Evolutionary conservation across 1,139 yeast species (phyloP).

Genomic region (Pichia sp.): DNA sequence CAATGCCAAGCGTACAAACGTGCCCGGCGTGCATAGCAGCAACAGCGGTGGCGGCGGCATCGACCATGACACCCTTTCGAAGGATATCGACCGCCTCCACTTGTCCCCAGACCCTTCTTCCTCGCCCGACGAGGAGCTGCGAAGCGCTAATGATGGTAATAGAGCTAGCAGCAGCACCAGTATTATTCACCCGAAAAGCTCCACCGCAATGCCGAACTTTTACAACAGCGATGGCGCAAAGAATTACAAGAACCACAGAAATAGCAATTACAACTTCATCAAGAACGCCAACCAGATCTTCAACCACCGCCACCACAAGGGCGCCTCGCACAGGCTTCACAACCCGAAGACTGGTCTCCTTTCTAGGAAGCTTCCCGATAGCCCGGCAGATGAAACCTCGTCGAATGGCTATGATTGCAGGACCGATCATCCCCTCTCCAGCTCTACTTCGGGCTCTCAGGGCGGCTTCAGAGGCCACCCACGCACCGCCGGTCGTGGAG

Average conservation of each 20-base stretch:
- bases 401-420: neutral
- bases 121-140: no score
- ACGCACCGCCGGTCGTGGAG: neutral
- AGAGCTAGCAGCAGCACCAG: no score
- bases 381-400: no score
- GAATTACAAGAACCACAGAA: slow-evolving; percentile 3
- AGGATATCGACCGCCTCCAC: neutral
- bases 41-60: neutral
- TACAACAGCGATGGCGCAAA: slow-evolving; percentile 1
- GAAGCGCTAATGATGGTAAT: no score
- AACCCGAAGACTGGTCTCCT: neutral
- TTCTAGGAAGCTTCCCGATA: neutral
- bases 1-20: slow-evolving; percentile 71
- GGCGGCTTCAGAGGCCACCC: neutral
- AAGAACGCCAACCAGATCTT: neutral
- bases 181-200: no score
- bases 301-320: neutral
- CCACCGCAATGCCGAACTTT: neutral
- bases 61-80: no score
- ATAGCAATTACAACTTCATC: slow-evolving; percentile 9
- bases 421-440: neutral
- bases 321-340: neutral
- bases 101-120: neutral
- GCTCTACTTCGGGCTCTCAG: neutral
- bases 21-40: slow-evolving; percentile 51